phyloP scores from a whole-genome alignment of 129 eudicot genomes.

The Calendula officinalis region DNA sequence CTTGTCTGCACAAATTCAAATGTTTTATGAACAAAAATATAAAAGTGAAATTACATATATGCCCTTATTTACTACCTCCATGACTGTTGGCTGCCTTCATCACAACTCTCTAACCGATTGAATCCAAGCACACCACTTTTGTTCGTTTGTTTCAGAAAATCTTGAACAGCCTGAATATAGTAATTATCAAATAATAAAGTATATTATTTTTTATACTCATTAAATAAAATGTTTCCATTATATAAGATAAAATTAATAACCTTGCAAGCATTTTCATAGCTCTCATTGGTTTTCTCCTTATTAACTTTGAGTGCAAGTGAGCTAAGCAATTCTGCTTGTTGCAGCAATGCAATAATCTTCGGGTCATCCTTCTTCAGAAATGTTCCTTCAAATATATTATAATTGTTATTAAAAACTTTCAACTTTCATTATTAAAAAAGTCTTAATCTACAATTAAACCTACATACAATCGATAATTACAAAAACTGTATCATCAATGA shows the following conservation, averaged over 20 bases:
- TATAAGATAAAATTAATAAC: slow-evolving; percentile 20
- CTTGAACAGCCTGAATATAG: slow-evolving; percentile 67
- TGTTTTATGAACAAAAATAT: neutral
- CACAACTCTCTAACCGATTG: slow-evolving; percentile 47
- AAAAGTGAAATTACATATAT: slow-evolving; percentile 8
- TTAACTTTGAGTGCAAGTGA: slow-evolving; percentile 87
- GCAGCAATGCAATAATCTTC: slow-evolving; percentile 65
- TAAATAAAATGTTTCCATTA: too few species aligned
- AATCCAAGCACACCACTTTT: slow-evolving; percentile 42
- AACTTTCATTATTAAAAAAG: too few species aligned
- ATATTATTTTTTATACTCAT: neutral
- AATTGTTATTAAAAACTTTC: neutral
- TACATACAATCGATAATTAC: too few species aligned
- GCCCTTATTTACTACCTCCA: slow-evolving; percentile 56
- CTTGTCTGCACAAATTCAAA: slow-evolving; percentile 53
- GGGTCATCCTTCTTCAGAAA: slow-evolving; percentile 83
- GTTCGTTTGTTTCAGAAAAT: slow-evolving; percentile 63
- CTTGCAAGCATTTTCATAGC: slow-evolving; percentile 96
- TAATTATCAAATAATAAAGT: slow-evolving; percentile 1
- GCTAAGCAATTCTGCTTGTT: slow-evolving; percentile 90
- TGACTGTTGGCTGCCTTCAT: slow-evolving; percentile 62
- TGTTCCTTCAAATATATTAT: slow-evolving; percentile 45
- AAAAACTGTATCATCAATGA: too few species aligned
- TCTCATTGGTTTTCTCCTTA: slow-evolving; percentile 74
- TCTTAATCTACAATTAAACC: too few species aligned